These are phyloP conservation scores for Clavispora asparagi DNA, from an alignment of 805 yeast genomes.

Conservation along the genomic window DNA sequence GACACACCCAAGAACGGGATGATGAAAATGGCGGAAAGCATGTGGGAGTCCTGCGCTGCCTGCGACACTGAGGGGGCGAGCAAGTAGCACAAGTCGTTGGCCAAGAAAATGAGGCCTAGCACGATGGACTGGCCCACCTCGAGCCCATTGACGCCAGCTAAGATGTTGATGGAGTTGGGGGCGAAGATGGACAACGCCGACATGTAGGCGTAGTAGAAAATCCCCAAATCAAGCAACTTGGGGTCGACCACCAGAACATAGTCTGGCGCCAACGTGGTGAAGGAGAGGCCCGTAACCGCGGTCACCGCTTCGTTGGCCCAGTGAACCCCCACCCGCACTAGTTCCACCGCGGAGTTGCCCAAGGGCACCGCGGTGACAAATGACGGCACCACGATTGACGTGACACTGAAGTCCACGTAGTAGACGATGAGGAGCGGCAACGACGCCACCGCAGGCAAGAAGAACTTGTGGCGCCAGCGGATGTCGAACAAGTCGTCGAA, in stretches of 20 bases:
- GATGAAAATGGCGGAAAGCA: slow-evolving; percentile 71
- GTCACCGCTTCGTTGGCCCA: slow-evolving; percentile 28
- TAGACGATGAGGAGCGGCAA: slow-evolving; percentile 88
- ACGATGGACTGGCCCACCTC: slow-evolving; percentile 94
- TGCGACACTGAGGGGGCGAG: slow-evolving; percentile 34
- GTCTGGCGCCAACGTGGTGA: slow-evolving; percentile 31
- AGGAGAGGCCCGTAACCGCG: slow-evolving; percentile 31
- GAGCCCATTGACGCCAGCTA: slow-evolving; percentile 94
- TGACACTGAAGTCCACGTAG: slow-evolving; percentile 89
- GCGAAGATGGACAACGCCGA: slow-evolving; percentile 86
- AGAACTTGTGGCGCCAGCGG: slow-evolving; percentile 96
- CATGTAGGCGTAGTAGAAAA: slow-evolving; percentile 83
- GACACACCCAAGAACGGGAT: slow-evolving; percentile 88
- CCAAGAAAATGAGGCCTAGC: slow-evolving; percentile 60
- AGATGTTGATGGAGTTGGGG: slow-evolving; percentile 91
- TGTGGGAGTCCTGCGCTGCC: slow-evolving; percentile 72
- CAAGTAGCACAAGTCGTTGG: slow-evolving; percentile 74
- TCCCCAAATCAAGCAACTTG: slow-evolving; percentile 68
- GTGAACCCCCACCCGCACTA: slow-evolving; percentile 18
- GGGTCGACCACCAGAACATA: slow-evolving; percentile 34
- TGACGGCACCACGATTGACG: slow-evolving; percentile 78
- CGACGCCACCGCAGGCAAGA: slow-evolving; percentile 90
- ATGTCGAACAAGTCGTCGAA: slow-evolving; percentile 94
- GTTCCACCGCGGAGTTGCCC: slow-evolving; percentile 23
- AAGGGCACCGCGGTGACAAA: slow-evolving; percentile 40